A percentile compares a stretch with the other conserved stretches of the same genome.
These are phyloP conservation scores for Hirschioporus abietinus DNA, from an alignment of 768 basidiomycete genomes.

Conservation along the genomic window DNA sequence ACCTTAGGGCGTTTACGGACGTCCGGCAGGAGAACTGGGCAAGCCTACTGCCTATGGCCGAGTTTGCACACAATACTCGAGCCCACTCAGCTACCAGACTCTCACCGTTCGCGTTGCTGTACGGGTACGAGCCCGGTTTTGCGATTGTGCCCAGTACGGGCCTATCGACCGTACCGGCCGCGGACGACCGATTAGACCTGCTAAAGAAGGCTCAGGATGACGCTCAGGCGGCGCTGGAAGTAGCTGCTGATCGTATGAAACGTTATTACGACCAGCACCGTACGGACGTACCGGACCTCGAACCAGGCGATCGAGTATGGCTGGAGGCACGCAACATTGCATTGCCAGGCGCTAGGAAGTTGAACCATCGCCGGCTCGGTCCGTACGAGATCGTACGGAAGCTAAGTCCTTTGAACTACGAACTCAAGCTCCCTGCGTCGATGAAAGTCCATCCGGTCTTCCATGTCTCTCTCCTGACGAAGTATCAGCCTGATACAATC, in stretches of 20 bases:
- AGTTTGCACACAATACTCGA: constrained; percentile 37
- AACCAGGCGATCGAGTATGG: constrained; percentile 8
- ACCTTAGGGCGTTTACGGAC: constrained; percentile 29
- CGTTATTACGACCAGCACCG: constrained; percentile 13
- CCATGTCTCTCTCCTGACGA: too few species aligned
- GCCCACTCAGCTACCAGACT: constrained; percentile 27
- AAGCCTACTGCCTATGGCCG: constrained; percentile 32
- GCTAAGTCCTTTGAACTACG: too few species aligned
- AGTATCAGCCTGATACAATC: too few species aligned
- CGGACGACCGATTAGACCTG: constrained; percentile 16
- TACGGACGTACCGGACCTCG: constrained; percentile 1
- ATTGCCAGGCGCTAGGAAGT: too few species aligned
- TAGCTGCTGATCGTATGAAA: constrained; percentile 24
- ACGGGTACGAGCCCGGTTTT: constrained; percentile 24
- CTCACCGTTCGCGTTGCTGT: constrained; percentile 34
- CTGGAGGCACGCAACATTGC: too few species aligned
- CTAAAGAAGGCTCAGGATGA: constrained; percentile 11
- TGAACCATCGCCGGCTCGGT: too few species aligned
- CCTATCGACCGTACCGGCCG: constrained; percentile 22
- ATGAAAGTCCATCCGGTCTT: too few species aligned
- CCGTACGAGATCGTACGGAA: too few species aligned
- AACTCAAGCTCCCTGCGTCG: too few species aligned
- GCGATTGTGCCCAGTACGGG: constrained; percentile 3
- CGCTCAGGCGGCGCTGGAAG: constrained; percentile 10
- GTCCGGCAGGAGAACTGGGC: constrained; percentile 41